These are phyloP conservation scores for Bacidia rubella DNA, from an alignment of 495 filamentous ascomycete species.

Conservation along the genomic window DNA sequence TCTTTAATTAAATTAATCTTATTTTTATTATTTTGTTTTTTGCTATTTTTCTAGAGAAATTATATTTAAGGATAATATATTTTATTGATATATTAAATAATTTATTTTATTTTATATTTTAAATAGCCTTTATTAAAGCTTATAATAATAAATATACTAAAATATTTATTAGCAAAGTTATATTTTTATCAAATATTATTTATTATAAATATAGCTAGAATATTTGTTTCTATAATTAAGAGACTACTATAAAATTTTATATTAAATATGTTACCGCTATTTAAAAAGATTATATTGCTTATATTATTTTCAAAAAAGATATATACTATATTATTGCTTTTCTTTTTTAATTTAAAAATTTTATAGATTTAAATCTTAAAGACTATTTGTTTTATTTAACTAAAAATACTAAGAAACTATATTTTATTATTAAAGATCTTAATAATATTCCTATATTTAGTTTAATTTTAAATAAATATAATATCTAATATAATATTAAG, in stretches of 20 bases:
- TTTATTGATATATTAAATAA: neutral
- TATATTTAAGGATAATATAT: slow-evolving; percentile 4
- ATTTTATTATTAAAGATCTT: neutral
- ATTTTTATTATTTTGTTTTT: neutral
- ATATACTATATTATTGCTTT: neutral
- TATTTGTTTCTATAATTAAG: neutral
- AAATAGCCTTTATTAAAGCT: too few species aligned
- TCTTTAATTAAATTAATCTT: too few species aligned
- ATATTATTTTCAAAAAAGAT: too few species aligned
- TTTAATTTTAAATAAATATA: neutral
- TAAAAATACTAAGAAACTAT: neutral
- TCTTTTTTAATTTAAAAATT: neutral
- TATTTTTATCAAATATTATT: neutral
- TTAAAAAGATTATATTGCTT: too few species aligned
- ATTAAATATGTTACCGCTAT: neutral
- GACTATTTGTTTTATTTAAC: neutral
- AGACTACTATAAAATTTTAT: neutral
- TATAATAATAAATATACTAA: neutral
- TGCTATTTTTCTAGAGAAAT: neutral
- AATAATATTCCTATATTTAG: neutral
- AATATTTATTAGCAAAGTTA: neutral
- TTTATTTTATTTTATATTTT: neutral
- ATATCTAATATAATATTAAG: too few species aligned
- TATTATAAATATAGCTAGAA: neutral
- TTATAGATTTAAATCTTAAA: slow-evolving; percentile 1